Percentiles rank a stretch among this genome's conserved stretches.
Conservation (phyloP, 768 basidiomycete genomes). For the Solioccasus polychromus region DNA sequence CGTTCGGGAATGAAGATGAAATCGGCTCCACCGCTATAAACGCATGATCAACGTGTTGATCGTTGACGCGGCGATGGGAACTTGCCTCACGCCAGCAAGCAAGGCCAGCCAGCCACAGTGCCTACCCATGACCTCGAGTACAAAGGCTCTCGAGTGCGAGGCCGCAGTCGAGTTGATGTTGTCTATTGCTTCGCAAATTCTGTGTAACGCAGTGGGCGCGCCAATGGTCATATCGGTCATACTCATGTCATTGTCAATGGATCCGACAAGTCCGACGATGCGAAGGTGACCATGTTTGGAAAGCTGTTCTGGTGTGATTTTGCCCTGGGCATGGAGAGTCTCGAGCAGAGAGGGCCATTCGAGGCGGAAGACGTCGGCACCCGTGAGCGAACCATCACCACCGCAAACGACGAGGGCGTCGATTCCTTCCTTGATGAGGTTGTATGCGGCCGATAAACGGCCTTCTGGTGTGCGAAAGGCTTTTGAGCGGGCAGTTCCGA, state of each 20-base stretch:
- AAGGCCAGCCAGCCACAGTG: slow-evolving; percentile 99
- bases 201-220: slow-evolving; percentile 90
- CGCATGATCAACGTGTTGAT: slow-evolving; percentile 8
- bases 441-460: slow-evolving; percentile 81
- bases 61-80: slow-evolving; percentile 1
- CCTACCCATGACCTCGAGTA: slow-evolving; percentile 98
- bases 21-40: slow-evolving; percentile 79
- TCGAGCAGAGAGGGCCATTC: slow-evolving; percentile 92
- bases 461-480: slow-evolving; percentile 87
- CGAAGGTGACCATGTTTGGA: slow-evolving; percentile 77
- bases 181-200: slow-evolving; percentile 97
- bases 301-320: slow-evolving; percentile 74
- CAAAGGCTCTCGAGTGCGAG: slow-evolving; percentile 96
- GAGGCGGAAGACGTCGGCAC: slow-evolving; percentile 87
- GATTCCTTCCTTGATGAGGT: slow-evolving; percentile 94
- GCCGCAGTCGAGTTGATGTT: slow-evolving; percentile 96
- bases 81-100: slow-evolving; percentile 85
- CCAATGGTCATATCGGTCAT: slow-evolving; percentile 98
- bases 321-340: slow-evolving; percentile 64
- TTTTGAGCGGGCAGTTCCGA: slow-evolving; percentile 87
- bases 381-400: slow-evolving; percentile 95
- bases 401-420: slow-evolving; percentile 97
- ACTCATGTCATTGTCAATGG: slow-evolving; percentile 99
- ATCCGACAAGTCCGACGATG: slow-evolving; percentile 98
- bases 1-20: slow-evolving; percentile 97